A percentile compares a stretch with the other conserved stretches of the same genome.
phyloP scores from a whole-genome alignment of 345 rosid species.

The Angophora floribunda region DNA sequence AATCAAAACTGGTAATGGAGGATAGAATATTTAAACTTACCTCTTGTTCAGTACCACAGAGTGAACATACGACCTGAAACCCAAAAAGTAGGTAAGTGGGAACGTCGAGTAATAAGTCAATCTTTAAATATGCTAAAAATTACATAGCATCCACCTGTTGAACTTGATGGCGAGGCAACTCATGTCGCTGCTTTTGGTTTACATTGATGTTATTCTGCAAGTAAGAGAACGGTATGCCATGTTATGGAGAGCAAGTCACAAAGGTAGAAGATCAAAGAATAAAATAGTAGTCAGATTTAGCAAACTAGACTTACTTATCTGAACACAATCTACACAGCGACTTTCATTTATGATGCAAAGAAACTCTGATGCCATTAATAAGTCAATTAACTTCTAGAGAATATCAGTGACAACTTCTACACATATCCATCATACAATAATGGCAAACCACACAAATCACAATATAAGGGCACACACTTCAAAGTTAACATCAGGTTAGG shows the following conservation, averaged over 20 bases:
- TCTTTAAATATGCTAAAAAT: neutral
- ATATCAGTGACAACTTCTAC: neutral
- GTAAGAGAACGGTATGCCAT: neutral
- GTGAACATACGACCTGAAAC: conserved; percentile 63
- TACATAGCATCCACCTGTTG: conserved; percentile 29
- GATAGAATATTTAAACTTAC: conserved; percentile 17
- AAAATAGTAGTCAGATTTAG: neutral
- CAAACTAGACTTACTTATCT: neutral
- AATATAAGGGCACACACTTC: neutral
- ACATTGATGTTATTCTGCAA: conserved; percentile 54
- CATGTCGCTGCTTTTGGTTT: conserved; percentile 60
- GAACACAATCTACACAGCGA: neutral
- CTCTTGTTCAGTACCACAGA: conserved; percentile 85
- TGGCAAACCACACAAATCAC: neutral
- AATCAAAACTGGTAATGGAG: neutral
- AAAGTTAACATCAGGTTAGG: neutral
- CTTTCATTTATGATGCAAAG: neutral
- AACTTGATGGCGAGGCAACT: conserved; percentile 70
- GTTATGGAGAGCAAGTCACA: neutral
- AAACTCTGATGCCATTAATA: neutral
- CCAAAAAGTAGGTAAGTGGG: neutral
- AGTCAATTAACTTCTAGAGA: neutral
- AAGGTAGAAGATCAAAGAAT: neutral
- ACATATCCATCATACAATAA: neutral
- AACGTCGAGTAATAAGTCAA: neutral